phyloP scores from a whole-genome alignment of 2,329 filamentous ascomycete genomes.

The Cordyceps javanica region DNA sequence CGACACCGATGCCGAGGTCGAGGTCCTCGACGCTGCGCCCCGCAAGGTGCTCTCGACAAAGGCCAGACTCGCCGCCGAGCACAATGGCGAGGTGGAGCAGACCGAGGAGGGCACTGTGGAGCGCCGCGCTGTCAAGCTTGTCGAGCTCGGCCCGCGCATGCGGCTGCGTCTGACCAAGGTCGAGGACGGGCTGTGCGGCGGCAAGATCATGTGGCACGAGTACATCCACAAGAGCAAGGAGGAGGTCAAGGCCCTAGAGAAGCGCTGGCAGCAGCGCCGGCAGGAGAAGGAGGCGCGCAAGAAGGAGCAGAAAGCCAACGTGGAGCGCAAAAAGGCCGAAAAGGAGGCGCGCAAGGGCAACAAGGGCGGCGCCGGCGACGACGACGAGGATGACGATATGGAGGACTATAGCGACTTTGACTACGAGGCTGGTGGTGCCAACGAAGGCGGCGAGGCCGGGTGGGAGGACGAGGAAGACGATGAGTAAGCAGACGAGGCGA shows the following conservation, averaged over 20 bases:
- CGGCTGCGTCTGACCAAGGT: conserved; percentile 87
- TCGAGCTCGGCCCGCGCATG: conserved; percentile 89
- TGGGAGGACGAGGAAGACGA: conserved; percentile 49
- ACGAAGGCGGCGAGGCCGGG: conserved; percentile 42
- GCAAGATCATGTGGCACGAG: conserved; percentile 96
- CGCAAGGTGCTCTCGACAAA: conserved; percentile 56
- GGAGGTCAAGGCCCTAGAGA: conserved; percentile 73
- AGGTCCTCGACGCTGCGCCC: conserved; percentile 63
- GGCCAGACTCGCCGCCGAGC: conserved; percentile 35
- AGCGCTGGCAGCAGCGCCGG: conserved; percentile 70
- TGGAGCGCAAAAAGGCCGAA: conserved; percentile 69
- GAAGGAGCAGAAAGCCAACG: conserved; percentile 80
- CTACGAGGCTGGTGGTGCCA: conserved; percentile 44
- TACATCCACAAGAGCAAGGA: conserved; percentile 78
- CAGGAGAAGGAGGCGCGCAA: conserved; percentile 77
- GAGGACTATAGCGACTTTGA: conserved; percentile 41
- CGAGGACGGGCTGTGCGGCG: conserved; percentile 84
- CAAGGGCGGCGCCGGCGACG: conserved; percentile 27
- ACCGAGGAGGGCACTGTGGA: conserved; percentile 58
- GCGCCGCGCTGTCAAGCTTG: conserved; percentile 81
- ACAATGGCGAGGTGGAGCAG: conserved; percentile 35
- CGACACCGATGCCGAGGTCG: conserved; percentile 93
- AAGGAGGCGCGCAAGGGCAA: conserved; percentile 35
- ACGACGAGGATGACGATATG: conserved; percentile 33
- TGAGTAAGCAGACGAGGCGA: conserved; percentile 28